A percentile compares a stretch with the other conserved stretches of the same genome.
Conservation (phyloP, 1,284 basidiomycete species). For the Rhodotorula sp. region DNA sequence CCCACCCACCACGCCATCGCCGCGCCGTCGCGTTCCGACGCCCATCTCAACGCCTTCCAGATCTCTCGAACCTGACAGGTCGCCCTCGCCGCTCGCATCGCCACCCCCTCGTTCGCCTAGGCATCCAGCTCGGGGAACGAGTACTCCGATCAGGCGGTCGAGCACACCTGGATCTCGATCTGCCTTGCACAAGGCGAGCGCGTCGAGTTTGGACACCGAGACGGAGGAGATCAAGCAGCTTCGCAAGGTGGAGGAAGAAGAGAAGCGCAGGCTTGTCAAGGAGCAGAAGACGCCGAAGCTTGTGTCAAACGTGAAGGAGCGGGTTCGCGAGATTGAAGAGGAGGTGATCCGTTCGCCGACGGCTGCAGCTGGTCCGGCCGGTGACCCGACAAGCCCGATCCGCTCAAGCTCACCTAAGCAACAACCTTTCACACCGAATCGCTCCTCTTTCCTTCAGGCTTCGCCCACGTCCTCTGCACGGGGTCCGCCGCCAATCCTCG, state of each 20-base stretch:
- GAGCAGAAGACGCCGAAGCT: conserved; percentile 17
- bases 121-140: neutral
- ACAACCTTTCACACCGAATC: neutral
- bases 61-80: too few species aligned
- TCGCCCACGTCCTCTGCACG: neutral
- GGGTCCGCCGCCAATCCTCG: neutral
- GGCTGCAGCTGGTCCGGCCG: neutral
- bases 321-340: conserved; percentile 34
- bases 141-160: neutral
- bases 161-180: neutral
- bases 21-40: too few species aligned
- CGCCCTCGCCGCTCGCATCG: neutral
- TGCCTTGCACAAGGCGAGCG: neutral
- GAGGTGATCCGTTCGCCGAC: neutral
- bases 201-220: neutral
- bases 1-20: too few species aligned
- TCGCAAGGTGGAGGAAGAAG: conserved; percentile 13
- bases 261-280: neutral
- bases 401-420: neutral
- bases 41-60: too few species aligned
- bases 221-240: conserved; percentile 16
- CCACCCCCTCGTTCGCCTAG: neutral
- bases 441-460: neutral
- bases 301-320: conserved; percentile 30
- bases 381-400: neutral